phyloP scores from a whole-genome alignment of 495 filamentous ascomycete species.

The Lichenothelia convexa region DNA sequence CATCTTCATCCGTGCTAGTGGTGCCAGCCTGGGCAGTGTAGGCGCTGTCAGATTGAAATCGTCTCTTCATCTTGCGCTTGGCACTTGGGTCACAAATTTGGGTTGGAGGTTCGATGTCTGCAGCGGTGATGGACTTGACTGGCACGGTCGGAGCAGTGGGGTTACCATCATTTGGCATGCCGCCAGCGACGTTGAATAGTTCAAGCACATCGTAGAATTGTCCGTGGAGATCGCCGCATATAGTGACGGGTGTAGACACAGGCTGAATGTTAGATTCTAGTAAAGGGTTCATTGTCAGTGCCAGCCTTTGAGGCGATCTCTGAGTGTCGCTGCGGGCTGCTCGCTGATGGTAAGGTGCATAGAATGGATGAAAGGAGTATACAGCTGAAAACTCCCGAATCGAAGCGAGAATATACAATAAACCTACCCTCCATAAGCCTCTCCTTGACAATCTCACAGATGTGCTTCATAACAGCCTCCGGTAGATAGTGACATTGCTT shows the following conservation, averaged over 20 bases:
- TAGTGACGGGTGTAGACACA: conserved; percentile 86
- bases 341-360: too few species aligned
- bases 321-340: background rate
- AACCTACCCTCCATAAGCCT: conserved; percentile 82
- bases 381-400: too few species aligned
- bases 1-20: conserved; percentile 25
- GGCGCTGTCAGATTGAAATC: conserved; percentile 21
- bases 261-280: conserved; percentile 97
- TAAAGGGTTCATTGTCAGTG: too few species aligned
- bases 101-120: conserved; percentile 72
- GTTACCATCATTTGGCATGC: conserved; percentile 66
- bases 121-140: conserved; percentile 46
- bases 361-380: too few species aligned
- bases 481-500: conserved; percentile 95
- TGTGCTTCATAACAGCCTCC: conserved; percentile 89
- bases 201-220: conserved; percentile 98
- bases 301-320: background rate
- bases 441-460: conserved; percentile 98
- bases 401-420: too few species aligned
- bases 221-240: conserved; percentile 96
- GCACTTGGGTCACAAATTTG: conserved; percentile 71
- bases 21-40: conserved; percentile 13
- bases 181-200: conserved; percentile 87
- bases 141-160: conserved; percentile 32
- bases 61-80: conserved; percentile 53